Evolutionary conservation across 371 early-diverging fungal genomes (phyloP).

Genomic region (Syncephalastrum contaminatum): DNA sequence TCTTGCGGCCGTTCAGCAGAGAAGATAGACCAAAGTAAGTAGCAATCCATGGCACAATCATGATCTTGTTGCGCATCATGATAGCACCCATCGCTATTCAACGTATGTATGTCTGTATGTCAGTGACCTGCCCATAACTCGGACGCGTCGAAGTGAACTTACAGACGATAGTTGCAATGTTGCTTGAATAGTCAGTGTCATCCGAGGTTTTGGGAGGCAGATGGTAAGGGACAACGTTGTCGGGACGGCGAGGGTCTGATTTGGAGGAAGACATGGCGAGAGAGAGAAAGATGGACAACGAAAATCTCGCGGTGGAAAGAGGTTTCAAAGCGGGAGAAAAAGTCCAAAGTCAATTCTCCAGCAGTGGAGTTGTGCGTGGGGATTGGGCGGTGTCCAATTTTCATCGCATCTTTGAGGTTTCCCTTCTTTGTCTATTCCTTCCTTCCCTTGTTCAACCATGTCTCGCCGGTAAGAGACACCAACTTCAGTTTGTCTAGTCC

Average conservation of each 20-base stretch:
- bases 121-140: neutral
- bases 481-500: too few relatives aligned
- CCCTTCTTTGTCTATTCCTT: too few relatives aligned
- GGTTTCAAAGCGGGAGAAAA: neutral
- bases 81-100: conserved; percentile 44
- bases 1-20: conserved; percentile 38
- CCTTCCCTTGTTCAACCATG: too few relatives aligned
- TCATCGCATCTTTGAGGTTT: too few relatives aligned
- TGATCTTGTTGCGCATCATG: conserved; percentile 36
- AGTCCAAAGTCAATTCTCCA: too few relatives aligned
- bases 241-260: conserved; percentile 43
- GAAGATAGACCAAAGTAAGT: conserved; percentile 42
- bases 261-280: conserved; percentile 35
- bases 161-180: conserved; percentile 39
- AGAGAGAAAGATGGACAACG: too few relatives aligned
- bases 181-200: conserved; percentile 30
- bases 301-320: conserved; percentile 3
- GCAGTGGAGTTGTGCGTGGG: too few relatives aligned
- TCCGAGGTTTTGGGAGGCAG: conserved; percentile 28
- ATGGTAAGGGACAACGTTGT: conserved; percentile 44
- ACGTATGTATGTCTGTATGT: neutral
- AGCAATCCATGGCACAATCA: conserved; percentile 44
- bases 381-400: too few relatives aligned
- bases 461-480: too few relatives aligned
- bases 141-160: conserved; percentile 13